Evolutionary conservation across 768 basidiomycete genomes (phyloP).

Genomic region (Podaxis pistillaris): DNA sequence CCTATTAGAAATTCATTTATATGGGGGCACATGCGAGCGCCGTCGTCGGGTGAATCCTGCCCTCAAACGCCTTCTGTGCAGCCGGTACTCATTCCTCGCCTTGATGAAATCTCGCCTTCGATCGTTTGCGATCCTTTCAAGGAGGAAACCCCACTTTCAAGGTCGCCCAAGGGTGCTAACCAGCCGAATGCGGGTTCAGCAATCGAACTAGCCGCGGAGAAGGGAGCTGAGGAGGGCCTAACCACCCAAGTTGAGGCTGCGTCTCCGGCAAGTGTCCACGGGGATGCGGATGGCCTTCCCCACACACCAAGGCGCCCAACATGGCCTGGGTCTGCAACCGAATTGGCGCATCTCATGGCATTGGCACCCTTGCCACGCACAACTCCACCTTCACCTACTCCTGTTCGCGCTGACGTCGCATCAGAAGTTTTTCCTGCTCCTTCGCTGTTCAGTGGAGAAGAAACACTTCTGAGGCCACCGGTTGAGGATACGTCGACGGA

Average conservation of each 20-base stretch:
- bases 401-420: not conserved
- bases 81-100: constrained; percentile 10
- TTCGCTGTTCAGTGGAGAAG: constrained; percentile 13
- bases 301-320: not conserved
- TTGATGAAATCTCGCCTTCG: constrained; percentile 17
- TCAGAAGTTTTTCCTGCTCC: constrained; percentile 8
- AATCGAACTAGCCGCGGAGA: too few relatives aligned
- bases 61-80: not conserved
- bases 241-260: not conserved
- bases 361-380: not conserved
- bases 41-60: not conserved
- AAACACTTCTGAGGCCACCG: constrained; percentile 13
- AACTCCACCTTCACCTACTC: not conserved
- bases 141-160: not conserved
- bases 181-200: not conserved
- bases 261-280: not conserved
- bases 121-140: not conserved
- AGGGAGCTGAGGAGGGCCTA: not conserved
- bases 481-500: not conserved
- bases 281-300: not conserved
- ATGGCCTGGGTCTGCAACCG: constrained; percentile 7
- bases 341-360: constrained; percentile 12
- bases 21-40: constrained; percentile 10
- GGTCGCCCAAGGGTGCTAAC: not conserved
- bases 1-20: constrained; percentile 1